Evolutionary conservation across 139 green algal genomes (phyloP).

Genomic region (Micractinium conductrix): DNA sequence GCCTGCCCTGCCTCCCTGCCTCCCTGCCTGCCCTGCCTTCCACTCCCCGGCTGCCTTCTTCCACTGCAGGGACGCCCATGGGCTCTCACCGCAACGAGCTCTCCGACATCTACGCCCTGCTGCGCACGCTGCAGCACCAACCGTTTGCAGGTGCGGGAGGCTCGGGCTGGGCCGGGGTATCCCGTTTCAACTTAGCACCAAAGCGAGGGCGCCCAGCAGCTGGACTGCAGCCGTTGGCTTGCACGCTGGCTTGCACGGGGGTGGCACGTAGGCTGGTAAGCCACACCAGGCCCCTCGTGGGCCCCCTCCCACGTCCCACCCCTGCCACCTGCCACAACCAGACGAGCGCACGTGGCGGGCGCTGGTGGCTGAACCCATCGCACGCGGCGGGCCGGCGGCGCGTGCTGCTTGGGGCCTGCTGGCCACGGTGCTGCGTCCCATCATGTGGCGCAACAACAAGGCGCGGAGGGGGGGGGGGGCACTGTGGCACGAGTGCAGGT

Average conservation of each 20-base stretch:
- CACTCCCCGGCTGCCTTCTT: background rate
- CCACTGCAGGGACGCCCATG: conserved; percentile 23
- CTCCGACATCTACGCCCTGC: conserved; percentile 59
- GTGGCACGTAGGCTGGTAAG: background rate
- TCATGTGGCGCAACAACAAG: conserved; percentile 87
- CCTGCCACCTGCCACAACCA: too few relatives aligned
- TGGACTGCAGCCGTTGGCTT: too few relatives aligned
- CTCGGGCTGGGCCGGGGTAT: too few relatives aligned
- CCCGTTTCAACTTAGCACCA: too few relatives aligned
- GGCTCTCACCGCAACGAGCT: conserved; percentile 47
- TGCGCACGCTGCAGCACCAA: conserved; percentile 62
- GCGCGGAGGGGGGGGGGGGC: too few relatives aligned
- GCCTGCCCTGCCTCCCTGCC: too few relatives aligned
- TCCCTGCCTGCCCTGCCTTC: background rate
- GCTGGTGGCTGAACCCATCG: conserved; percentile 41
- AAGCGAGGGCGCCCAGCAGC: too few relatives aligned
- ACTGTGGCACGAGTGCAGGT: too few relatives aligned
- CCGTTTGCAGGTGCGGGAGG: conserved; percentile 44
- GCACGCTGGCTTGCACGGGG: too few relatives aligned
- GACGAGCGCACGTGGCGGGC: conserved; percentile 35
- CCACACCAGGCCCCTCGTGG: too few relatives aligned
- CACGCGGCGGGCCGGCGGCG: background rate
- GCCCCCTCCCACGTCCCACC: too few relatives aligned
- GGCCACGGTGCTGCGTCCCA: conserved; percentile 56
- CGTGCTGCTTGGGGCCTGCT: conserved; percentile 47